These are phyloP conservation scores for Laguncularia racemosa DNA, from an alignment of 345 rosid species.

Conservation along the genomic window DNA sequence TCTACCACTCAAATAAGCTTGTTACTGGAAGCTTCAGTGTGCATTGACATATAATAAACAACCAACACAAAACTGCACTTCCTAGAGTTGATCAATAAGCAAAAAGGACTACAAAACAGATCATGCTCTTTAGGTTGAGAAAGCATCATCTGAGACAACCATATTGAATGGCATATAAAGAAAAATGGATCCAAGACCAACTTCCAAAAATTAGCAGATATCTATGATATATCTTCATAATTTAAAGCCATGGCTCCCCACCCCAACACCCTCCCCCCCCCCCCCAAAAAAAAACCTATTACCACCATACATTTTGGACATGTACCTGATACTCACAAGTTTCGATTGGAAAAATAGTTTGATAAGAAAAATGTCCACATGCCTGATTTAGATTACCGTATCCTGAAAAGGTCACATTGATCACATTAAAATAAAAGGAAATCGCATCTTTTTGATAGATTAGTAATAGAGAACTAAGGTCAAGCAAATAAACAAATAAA, in stretches of 20 bases:
- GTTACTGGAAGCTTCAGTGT: too few species aligned
- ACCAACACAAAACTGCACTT: too few species aligned
- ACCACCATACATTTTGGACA: slow-evolving; percentile 7
- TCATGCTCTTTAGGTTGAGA: too few species aligned
- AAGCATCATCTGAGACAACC: too few species aligned
- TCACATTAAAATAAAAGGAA: slow-evolving; percentile 9
- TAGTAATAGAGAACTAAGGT: not conserved
- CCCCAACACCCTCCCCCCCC: too few species aligned
- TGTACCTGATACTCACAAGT: slow-evolving; percentile 21
- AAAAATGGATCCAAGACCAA: too few species aligned
- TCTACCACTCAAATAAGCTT: too few species aligned
- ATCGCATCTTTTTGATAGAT: not conserved
- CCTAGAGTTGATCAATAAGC: too few species aligned
- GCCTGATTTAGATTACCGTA: slow-evolving; percentile 18
- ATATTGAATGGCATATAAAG: too few species aligned
- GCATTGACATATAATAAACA: too few species aligned
- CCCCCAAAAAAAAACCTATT: too few species aligned
- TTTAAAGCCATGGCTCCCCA: not conserved
- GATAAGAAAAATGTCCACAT: not conserved
- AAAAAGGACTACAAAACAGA: too few species aligned
- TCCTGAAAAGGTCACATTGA: slow-evolving; percentile 24
- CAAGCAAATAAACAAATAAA: slow-evolving; percentile 9
- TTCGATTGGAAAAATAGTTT: slow-evolving; percentile 1
- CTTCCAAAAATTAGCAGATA: not conserved
- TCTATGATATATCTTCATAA: not conserved